A percentile compares a stretch with the other conserved stretches of the same genome.
These are phyloP conservation scores for Taphrina sp. DNA, from an alignment of 1,139 yeast species.

Conservation along the genomic window DNA sequence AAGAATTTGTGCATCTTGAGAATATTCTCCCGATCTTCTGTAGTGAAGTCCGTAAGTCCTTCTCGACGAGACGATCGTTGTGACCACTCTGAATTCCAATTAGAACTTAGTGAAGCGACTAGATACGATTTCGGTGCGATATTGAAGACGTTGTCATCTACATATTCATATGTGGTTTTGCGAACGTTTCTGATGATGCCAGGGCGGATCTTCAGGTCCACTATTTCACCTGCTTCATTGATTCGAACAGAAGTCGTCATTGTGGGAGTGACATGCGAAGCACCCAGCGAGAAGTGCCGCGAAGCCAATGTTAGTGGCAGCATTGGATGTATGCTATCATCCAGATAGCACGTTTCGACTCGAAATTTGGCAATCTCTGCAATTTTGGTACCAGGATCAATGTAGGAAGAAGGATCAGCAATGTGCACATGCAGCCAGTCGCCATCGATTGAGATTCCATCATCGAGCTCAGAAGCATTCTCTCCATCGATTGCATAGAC, in stretches of 20 bases:
- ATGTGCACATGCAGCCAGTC: constrained; percentile 63
- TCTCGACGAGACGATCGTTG: neutral
- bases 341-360: constrained; percentile 71
- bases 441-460: constrained; percentile 69
- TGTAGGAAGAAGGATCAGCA: constrained; percentile 80
- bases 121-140: constrained; percentile 41
- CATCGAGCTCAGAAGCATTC: constrained; percentile 88
- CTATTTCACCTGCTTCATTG: constrained; percentile 39
- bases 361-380: constrained; percentile 60
- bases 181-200: constrained; percentile 51
- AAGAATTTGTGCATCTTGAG: constrained; percentile 37
- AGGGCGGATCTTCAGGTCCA: constrained; percentile 45
- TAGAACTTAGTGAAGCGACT: neutral
- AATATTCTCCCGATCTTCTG: too few species aligned
- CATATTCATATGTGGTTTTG: constrained; percentile 53
- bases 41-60: neutral
- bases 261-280: constrained; percentile 51
- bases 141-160: constrained; percentile 44
- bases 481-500: constrained; percentile 83
- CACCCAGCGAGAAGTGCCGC: constrained; percentile 55
- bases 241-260: constrained; percentile 49
- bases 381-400: constrained; percentile 52
- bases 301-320: constrained; percentile 59
- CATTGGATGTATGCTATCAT: constrained; percentile 67
- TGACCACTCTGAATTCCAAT: neutral